Percentiles rank a stretch among this genome's conserved stretches.
phyloP scores from a whole-genome alignment of 148 eudicot species.

The Camellia granthamiana region DNA sequence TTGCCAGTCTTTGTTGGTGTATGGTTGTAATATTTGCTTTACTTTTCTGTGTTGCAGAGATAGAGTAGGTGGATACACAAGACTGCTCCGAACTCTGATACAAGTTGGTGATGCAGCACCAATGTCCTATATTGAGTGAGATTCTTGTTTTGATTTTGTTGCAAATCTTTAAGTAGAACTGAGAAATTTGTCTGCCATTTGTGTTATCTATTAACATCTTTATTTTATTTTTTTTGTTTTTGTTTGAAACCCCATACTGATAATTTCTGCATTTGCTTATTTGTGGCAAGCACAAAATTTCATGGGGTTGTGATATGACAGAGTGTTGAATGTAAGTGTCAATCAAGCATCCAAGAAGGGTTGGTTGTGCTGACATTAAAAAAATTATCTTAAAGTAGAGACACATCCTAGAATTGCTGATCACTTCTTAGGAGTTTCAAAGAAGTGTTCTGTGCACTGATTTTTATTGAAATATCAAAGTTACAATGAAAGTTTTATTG shows the following conservation, averaged over 20 bases:
- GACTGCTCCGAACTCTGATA: constrained; percentile 85
- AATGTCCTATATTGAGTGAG: constrained; percentile 98
- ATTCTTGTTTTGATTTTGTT: neutral
- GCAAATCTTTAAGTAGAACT: neutral
- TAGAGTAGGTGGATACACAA: constrained; percentile 93
- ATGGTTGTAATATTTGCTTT: constrained; percentile 3
- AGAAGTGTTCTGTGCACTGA: neutral
- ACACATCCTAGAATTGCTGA: neutral
- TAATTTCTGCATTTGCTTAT: neutral
- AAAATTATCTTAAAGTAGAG: neutral
- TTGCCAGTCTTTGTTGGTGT: neutral
- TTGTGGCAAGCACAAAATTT: neutral
- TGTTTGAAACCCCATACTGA: neutral
- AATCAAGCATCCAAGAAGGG: neutral
- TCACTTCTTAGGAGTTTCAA: neutral
- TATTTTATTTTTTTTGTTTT: neutral
- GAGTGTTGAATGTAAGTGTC: neutral
- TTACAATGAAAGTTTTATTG: neutral
- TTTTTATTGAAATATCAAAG: neutral
- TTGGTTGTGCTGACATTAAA: neutral
- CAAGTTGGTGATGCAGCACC: constrained; percentile 99
- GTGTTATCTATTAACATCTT: neutral
- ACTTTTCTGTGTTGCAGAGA: constrained; percentile 43
- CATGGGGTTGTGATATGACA: neutral
- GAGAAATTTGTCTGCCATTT: neutral